These are phyloP conservation scores for Backusella tuberculispora DNA, from an alignment of 192 early-diverging fungal genomes.

Conservation along the genomic window DNA sequence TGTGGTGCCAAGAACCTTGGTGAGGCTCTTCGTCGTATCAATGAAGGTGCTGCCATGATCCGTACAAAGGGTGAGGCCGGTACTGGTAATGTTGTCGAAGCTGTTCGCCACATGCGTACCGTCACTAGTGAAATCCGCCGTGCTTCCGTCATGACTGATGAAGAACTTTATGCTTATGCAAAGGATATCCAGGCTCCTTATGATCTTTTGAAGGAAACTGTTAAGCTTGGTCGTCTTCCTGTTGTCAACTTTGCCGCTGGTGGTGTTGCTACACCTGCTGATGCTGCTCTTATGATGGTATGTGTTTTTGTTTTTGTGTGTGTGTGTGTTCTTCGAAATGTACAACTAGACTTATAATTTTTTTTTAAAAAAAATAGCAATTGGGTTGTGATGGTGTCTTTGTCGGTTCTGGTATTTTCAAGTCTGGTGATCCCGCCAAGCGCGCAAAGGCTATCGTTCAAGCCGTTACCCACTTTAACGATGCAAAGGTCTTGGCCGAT, in stretches of 20 bases:
- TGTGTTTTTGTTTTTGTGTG: not conserved
- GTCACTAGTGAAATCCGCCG: conserved; percentile 86
- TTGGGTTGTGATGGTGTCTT: conserved; percentile 98
- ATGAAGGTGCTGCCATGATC: conserved; percentile 98
- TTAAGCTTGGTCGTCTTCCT: conserved; percentile 85
- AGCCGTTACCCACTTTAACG: conserved; percentile 96
- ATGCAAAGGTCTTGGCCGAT: conserved; percentile 85
- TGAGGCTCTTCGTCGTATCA: conserved; percentile 94
- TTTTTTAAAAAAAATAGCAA: conserved; percentile 52
- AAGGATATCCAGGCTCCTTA: conserved; percentile 95
- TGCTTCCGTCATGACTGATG: conserved; percentile 81
- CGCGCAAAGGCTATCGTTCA: conserved; percentile 92
- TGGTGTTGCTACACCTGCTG: conserved; percentile 96
- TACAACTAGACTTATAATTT: not conserved
- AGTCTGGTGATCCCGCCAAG: conserved; percentile 91
- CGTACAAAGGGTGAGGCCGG: conserved; percentile 99
- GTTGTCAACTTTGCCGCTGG: conserved; percentile 99
- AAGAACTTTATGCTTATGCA: conserved; percentile 93
- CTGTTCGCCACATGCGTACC: conserved; percentile 94
- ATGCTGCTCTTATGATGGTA: conserved; percentile 98
- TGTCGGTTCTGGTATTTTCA: conserved; percentile 98
- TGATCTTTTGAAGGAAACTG: conserved; percentile 89
- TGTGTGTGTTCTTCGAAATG: not conserved
- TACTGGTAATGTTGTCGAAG: conserved; percentile 97
- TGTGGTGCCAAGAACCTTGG: conserved; percentile 97